phyloP scores from a whole-genome alignment of 257 asterid species.

The Mitragyna speciosa region DNA sequence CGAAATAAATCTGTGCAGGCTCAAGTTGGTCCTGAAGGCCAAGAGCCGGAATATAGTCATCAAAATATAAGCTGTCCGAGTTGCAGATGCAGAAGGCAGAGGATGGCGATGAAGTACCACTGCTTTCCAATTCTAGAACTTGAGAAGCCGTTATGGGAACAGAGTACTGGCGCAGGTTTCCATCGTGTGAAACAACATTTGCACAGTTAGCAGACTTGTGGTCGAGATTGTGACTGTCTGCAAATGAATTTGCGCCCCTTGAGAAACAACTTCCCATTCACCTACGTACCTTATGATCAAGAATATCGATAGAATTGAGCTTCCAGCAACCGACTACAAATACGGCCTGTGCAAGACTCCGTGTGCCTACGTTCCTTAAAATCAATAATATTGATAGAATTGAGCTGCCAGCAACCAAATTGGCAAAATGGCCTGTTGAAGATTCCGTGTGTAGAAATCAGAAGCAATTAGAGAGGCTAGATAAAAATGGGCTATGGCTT shows the following conservation, averaged over 20 bases:
- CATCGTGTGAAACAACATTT: constrained; percentile 40
- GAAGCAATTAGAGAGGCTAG: too few species aligned
- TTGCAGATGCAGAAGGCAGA: constrained; percentile 48
- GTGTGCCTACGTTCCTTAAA: too few species aligned
- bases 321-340: too few species aligned
- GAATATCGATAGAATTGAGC: too few species aligned
- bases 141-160: constrained; percentile 45
- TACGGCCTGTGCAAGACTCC: too few species aligned
- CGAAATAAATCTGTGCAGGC: constrained; percentile 59
- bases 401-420: too few species aligned
- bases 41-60: constrained; percentile 55
- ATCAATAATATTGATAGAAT: too few species aligned
- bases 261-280: constrained; percentile 56
- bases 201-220: constrained; percentile 26
- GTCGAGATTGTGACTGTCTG: constrained; percentile 8
- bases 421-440: too few species aligned
- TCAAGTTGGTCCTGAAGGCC: constrained; percentile 36
- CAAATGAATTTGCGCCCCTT: constrained; percentile 10
- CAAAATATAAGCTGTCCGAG: constrained; percentile 59
- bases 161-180: constrained; percentile 45
- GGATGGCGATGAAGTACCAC: background rate
- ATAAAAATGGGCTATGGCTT: too few species aligned
- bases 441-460: too few species aligned
- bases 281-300: too few species aligned
- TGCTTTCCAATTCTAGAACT: constrained; percentile 36